These are phyloP conservation scores for Phialophora tarda DNA, from an alignment of 2,329 filamentous ascomycete species.

Conservation along the genomic window DNA sequence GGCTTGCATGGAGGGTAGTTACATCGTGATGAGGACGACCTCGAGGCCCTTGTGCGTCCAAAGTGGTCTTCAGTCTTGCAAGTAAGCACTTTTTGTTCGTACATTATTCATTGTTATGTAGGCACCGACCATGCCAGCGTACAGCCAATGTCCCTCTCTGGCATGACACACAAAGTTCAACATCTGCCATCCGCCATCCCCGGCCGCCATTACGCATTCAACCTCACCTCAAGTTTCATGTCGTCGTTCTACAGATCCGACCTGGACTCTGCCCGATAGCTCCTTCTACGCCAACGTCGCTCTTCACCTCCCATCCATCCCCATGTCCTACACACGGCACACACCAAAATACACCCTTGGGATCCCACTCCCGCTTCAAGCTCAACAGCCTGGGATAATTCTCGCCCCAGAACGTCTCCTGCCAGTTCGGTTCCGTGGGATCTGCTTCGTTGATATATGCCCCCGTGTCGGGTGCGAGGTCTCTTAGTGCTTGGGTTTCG, in stretches of 20 bases:
- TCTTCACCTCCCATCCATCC: constrained; percentile 35
- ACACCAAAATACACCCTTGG: constrained; percentile 40
- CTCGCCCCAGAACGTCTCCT: constrained; percentile 49
- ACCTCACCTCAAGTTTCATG: not conserved
- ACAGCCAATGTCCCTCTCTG: not conserved
- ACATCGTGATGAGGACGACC: not conserved
- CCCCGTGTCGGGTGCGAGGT: constrained; percentile 40
- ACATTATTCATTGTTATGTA: not conserved
- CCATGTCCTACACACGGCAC: constrained; percentile 42
- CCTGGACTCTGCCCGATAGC: constrained; percentile 30
- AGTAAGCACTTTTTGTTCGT: not conserved
- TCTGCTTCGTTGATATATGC: constrained; percentile 47
- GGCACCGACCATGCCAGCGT: not conserved
- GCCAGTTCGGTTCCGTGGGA: constrained; percentile 49
- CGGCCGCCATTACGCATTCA: not conserved
- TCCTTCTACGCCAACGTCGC: constrained; percentile 27
- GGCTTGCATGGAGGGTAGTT: not conserved
- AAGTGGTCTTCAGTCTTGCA: not conserved
- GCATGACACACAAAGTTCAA: not conserved
- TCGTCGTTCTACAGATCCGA: constrained; percentile 24
- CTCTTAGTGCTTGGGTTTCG: constrained; percentile 39
- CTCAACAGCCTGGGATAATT: constrained; percentile 43
- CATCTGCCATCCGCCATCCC: not conserved
- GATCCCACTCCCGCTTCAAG: constrained; percentile 45
- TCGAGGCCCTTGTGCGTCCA: not conserved